Conservation (phyloP, 2,329 filamentous ascomycete species). For the Aspergillus fischeri region DNA sequence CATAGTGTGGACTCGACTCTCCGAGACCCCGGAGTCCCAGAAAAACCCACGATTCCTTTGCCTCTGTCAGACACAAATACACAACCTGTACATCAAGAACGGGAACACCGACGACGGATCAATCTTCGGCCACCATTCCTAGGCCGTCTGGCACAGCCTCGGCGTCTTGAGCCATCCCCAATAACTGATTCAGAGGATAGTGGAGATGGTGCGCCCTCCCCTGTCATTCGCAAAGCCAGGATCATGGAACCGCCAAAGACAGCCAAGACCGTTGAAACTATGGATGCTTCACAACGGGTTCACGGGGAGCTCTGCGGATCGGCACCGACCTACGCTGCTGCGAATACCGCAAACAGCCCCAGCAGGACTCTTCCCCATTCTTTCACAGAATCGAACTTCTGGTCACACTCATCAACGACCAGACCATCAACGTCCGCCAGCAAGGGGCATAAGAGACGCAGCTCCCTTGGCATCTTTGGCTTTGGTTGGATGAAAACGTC, state of each 20-base stretch:
- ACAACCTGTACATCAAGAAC: constrained; percentile 14
- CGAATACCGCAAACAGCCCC: constrained; percentile 3
- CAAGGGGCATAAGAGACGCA: constrained; percentile 34
- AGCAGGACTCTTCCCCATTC: constrained; percentile 23
- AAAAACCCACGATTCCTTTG: constrained; percentile 27
- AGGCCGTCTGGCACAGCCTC: constrained; percentile 22
- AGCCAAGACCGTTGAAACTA: constrained; percentile 8
- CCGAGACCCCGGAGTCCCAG: constrained; percentile 21
- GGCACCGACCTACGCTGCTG: constrained; percentile 13
- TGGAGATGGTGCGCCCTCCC: constrained; percentile 32
- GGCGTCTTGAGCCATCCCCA: constrained; percentile 24
- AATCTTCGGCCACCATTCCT: constrained; percentile 37
- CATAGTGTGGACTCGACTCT: constrained; percentile 25
- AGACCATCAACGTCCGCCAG: constrained; percentile 26
- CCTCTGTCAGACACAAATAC: constrained; percentile 18
- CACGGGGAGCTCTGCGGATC: constrained; percentile 14
- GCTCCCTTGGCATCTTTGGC: constrained; percentile 35
- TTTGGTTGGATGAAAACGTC: constrained; percentile 40
- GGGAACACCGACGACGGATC: constrained; percentile 27
- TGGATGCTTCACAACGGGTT: constrained; percentile 9
- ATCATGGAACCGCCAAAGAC: constrained; percentile 12
- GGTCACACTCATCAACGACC: constrained; percentile 14
- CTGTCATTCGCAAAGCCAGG: constrained; percentile 29
- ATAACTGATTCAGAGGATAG: constrained; percentile 22
- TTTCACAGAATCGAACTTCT: constrained; percentile 21